Percentiles rank a stretch among this genome's conserved stretches.
These are phyloP conservation scores for Acacia crassicarpa DNA, from an alignment of 306 rosid genomes.

Conservation along the genomic window DNA sequence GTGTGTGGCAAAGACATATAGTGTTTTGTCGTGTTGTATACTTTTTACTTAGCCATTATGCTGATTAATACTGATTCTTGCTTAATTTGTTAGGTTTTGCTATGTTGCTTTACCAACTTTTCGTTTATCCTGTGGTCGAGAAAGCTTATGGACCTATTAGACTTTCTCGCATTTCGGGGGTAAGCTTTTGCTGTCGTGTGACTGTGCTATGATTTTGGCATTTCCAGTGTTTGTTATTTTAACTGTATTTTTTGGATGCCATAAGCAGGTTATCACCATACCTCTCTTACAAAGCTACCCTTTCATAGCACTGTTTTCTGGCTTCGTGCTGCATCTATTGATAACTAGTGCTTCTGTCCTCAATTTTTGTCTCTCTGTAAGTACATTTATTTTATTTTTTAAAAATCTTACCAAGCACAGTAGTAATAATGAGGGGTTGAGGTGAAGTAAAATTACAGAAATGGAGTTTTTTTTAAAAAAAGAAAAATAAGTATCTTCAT, in stretches of 20 bases:
- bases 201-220: neutral
- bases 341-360: slow-evolving; percentile 50
- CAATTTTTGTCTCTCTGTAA: slow-evolving; percentile 54
- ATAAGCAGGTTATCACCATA: slow-evolving; percentile 55
- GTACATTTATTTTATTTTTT: slow-evolving; percentile 31
- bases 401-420: neutral
- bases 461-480: neutral
- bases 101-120: slow-evolving; percentile 55
- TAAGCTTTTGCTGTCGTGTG: slow-evolving; percentile 35
- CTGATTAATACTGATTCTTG: slow-evolving; percentile 12
- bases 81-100: slow-evolving; percentile 49
- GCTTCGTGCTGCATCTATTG: slow-evolving; percentile 38
- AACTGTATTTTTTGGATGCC: neutral
- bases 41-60: neutral
- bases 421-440: neutral
- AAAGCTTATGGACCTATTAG: slow-evolving; percentile 51
- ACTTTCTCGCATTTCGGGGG: slow-evolving; percentile 54
- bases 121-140: slow-evolving; percentile 52
- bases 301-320: slow-evolving; percentile 49
- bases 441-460: neutral
- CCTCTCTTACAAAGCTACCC: slow-evolving; percentile 71
- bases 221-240: neutral
- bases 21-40: neutral
- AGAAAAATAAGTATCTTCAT: neutral
- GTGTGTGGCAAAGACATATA: neutral